Conservation (phyloP, 495 filamentous ascomycete genomes). For the Neurospora tetraspora region DNA sequence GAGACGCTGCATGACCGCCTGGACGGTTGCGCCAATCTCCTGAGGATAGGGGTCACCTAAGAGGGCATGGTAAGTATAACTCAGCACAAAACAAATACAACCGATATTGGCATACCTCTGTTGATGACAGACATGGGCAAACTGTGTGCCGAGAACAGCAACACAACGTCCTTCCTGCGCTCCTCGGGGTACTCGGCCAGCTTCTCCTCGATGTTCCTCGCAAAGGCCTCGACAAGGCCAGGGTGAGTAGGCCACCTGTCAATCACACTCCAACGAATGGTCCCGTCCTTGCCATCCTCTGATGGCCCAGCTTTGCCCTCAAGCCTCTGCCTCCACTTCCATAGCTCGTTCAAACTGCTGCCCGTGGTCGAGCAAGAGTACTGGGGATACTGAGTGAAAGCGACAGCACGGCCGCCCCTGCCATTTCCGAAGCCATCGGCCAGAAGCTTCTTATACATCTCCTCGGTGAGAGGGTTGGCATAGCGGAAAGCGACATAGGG, state of each 20-base stretch:
- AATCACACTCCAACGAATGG: conserved; percentile 94
- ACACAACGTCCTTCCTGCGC: conserved; percentile 62
- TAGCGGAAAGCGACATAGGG: conserved; percentile 99
- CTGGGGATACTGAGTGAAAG: conserved; percentile 97
- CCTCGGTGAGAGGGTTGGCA: conserved; percentile 85
- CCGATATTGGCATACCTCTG: conserved; percentile 51
- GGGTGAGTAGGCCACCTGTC: conserved; percentile 92
- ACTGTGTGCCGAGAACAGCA: conserved; percentile 92
- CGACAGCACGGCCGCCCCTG: conserved; percentile 81
- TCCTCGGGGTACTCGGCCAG: conserved; percentile 76
- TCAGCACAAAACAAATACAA: too few relatives aligned
- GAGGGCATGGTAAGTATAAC: conserved; percentile 13
- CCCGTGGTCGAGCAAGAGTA: conserved; percentile 99
- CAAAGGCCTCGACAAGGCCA: conserved; percentile 85
- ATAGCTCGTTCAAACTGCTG: conserved; percentile 90
- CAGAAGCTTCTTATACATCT: conserved; percentile 73
- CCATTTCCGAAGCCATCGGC: conserved; percentile 84
- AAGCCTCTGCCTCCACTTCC: conserved; percentile 86
- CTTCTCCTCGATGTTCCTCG: conserved; percentile 75
- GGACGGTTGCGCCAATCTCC: conserved; percentile 94
- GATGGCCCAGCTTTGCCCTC: conserved; percentile 56
- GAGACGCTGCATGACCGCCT: conserved; percentile 89
- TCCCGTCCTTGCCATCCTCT: conserved; percentile 43
- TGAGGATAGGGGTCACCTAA: conserved; percentile 89
- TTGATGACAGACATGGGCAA: conserved; percentile 96